These are phyloP conservation scores for Cladosporium sp. DNA, from an alignment of 2,329 filamentous ascomycete genomes.

Conservation along the genomic window DNA sequence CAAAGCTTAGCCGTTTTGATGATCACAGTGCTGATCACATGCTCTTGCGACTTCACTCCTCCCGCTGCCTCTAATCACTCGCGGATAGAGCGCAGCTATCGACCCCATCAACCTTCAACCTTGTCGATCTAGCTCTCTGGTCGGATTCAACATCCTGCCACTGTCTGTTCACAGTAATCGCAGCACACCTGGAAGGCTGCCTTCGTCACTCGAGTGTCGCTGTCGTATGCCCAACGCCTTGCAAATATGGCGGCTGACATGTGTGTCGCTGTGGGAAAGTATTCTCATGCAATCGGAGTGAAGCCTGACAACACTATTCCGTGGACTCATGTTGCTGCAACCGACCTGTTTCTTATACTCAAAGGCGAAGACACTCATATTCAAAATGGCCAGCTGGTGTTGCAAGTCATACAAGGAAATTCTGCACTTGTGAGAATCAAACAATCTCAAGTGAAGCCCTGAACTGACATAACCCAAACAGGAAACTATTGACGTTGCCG, in stretches of 20 bases:
- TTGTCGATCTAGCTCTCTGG: neutral
- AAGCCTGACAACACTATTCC: slow-evolving; percentile 33
- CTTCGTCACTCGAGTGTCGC: neutral
- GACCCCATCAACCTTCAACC: neutral
- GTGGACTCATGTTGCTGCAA: slow-evolving; percentile 38
- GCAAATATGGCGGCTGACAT: slow-evolving; percentile 28
- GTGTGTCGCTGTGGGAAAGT: slow-evolving; percentile 33
- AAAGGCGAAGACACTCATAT: slow-evolving; percentile 18
- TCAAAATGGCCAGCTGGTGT: slow-evolving; percentile 35
- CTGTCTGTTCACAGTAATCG: neutral
- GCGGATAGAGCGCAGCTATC: neutral
- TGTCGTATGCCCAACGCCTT: neutral
- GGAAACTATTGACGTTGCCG: slow-evolving; percentile 34
- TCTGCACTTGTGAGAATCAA: slow-evolving; percentile 41
- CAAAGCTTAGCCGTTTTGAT: neutral
- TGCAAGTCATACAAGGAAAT: slow-evolving; percentile 40
- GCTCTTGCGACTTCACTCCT: slow-evolving; percentile 2
- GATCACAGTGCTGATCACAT: neutral
- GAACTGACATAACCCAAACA: slow-evolving; percentile 21
- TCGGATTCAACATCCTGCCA: slow-evolving; percentile 14
- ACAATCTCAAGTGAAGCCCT: neutral
- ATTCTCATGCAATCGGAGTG: slow-evolving; percentile 37
- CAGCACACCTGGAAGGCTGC: neutral
- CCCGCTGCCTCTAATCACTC: neutral
- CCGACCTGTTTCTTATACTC: slow-evolving; percentile 34